These are phyloP conservation scores for Aspergillus unguis DNA, from an alignment of 2,329 filamentous ascomycete species.

Conservation along the genomic window DNA sequence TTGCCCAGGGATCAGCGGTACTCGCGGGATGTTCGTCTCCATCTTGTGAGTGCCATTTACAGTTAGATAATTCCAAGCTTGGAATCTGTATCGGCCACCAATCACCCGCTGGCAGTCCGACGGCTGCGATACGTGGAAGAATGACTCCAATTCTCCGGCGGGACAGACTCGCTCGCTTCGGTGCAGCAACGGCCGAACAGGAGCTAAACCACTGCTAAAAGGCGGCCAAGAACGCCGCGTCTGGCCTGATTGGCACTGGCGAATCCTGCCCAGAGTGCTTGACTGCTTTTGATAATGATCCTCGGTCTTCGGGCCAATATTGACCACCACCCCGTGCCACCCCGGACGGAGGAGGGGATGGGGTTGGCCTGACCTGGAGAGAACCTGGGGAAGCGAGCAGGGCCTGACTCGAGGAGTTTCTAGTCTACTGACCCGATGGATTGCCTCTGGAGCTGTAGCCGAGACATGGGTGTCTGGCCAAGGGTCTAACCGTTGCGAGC, in stretches of 20 bases:
- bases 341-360: constrained; percentile 3
- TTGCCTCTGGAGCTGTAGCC: not conserved
- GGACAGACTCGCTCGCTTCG: constrained; percentile 10
- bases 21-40: no score
- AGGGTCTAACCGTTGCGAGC: no score
- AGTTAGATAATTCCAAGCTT: no score
- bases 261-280: constrained; percentile 2
- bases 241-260: not conserved
- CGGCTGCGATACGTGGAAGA: constrained; percentile 17
- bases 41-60: not conserved
- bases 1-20: no score
- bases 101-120: no score
- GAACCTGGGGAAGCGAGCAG: constrained; percentile 1
- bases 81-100: no score
- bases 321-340: not conserved
- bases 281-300: not conserved
- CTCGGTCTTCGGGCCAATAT: constrained; percentile 10
- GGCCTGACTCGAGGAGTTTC: constrained; percentile 1
- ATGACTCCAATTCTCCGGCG: constrained; percentile 8
- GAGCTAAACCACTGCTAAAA: not conserved
- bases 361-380: not conserved
- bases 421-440: not conserved
- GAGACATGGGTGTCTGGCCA: no score
- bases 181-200: constrained; percentile 12
- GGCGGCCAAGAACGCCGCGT: not conserved